phyloP scores from a whole-genome alignment of 2,329 filamentous ascomycete species.

The Catunica adiposa region DNA sequence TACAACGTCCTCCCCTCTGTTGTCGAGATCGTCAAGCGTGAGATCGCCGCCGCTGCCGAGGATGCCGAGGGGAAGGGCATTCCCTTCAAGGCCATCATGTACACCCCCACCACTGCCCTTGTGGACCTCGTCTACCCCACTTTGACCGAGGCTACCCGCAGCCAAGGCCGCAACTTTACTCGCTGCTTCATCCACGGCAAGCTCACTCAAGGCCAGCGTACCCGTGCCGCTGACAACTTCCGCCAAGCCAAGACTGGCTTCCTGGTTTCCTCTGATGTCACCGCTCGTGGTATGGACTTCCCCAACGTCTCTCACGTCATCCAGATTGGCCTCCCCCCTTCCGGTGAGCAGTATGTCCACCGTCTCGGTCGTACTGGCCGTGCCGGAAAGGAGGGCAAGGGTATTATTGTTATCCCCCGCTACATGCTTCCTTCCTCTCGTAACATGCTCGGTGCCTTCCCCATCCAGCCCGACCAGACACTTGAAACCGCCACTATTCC shows the following conservation, averaged over 20 bases:
- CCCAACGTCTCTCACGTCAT: conserved; percentile 66
- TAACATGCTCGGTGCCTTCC: conserved; percentile 38
- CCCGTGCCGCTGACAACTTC: conserved; percentile 55
- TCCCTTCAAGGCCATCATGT: conserved; percentile 93
- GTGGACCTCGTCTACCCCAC: conserved; percentile 30
- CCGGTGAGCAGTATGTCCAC: conserved; percentile 59
- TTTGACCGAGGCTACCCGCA: conserved; percentile 40
- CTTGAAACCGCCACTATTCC: conserved; percentile 29
- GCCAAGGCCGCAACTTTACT: conserved; percentile 22
- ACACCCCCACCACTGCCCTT: conserved; percentile 64
- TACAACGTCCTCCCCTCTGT: conserved; percentile 64
- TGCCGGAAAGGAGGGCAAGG: conserved; percentile 55
- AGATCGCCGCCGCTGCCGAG: conserved; percentile 29
- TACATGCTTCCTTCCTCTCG: conserved; percentile 34
- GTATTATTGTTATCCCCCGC: conserved; percentile 47
- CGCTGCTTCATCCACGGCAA: conserved; percentile 59
- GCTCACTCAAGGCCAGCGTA: conserved; percentile 54
- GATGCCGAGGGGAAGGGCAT: conserved; percentile 22
- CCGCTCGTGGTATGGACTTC: conserved; percentile 71
- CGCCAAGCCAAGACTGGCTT: conserved; percentile 44
- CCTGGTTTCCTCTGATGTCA: conserved; percentile 64
- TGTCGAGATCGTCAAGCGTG: conserved; percentile 55
- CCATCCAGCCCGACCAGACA: conserved; percentile 37
- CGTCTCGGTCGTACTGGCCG: conserved; percentile 62
- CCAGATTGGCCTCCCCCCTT: conserved; percentile 48